Conservation (phyloP, 176 grass and related monocot species). For the Dactylis glomerata region DNA sequence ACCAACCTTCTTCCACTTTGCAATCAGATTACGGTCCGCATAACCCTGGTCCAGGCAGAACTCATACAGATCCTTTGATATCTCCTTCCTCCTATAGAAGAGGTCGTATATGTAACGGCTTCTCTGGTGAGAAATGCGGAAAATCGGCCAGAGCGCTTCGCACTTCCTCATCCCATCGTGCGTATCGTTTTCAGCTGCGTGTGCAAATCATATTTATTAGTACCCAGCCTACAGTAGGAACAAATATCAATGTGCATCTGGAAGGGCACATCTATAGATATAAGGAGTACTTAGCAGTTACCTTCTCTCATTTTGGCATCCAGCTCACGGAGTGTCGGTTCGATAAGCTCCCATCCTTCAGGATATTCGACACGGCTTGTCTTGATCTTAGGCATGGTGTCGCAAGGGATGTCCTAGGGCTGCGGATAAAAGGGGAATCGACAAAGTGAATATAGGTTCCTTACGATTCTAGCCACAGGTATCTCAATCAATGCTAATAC, state of each 20-base stretch:
- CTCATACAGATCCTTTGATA: slow-evolving; percentile 83
- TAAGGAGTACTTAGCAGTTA: neutral
- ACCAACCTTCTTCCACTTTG: slow-evolving; percentile 90
- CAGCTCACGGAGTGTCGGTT: slow-evolving; percentile 77
- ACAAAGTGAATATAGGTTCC: neutral
- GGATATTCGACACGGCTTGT: slow-evolving; percentile 47
- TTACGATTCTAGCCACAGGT: neutral
- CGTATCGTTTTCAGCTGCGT: slow-evolving; percentile 89
- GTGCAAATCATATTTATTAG: neutral
- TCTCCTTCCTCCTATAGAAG: slow-evolving; percentile 83
- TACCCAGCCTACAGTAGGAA: neutral
- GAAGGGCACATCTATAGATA: neutral
- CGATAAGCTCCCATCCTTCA: slow-evolving; percentile 89
- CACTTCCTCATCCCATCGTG: slow-evolving; percentile 93
- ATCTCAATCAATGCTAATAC: neutral
- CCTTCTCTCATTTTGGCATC: slow-evolving; percentile 96
- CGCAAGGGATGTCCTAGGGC: neutral
- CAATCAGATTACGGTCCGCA: slow-evolving; percentile 84
- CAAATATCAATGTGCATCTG: neutral
- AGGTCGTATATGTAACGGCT: slow-evolving; percentile 89
- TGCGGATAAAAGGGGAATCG: too few species aligned
- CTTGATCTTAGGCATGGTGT: slow-evolving; percentile 17
- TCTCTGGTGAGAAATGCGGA: slow-evolving; percentile 81
- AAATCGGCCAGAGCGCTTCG: slow-evolving; percentile 85
- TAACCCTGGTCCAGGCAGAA: slow-evolving; percentile 87